Evolutionary conservation across 148 eudicot species (phyloP).

Genomic region (Rhododendron ferrugineum): DNA sequence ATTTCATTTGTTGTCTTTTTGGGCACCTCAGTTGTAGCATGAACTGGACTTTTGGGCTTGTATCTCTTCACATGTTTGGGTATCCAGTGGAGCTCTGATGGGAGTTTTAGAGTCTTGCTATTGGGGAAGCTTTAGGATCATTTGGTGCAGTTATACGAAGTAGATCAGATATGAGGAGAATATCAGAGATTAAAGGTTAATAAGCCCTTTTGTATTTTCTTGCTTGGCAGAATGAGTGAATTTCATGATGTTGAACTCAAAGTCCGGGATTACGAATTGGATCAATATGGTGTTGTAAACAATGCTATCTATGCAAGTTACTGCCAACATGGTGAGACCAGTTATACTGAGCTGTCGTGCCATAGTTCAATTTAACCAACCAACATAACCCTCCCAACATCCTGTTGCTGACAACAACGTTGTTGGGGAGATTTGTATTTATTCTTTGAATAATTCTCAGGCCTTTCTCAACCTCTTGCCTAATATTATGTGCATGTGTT

Average conservation of each 20-base stretch:
- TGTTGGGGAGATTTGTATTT: not conserved
- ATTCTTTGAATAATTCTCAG: not conserved
- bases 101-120: not conserved
- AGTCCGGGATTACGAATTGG: constrained; percentile 86
- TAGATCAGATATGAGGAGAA: not conserved
- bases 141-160: not conserved
- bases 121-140: constrained; percentile 4
- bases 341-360: not conserved
- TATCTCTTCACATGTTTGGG: not conserved
- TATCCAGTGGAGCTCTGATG: not conserved
- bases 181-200: not conserved
- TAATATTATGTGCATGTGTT: not conserved
- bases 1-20: not conserved
- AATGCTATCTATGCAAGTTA: constrained; percentile 82
- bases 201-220: constrained; percentile 1
- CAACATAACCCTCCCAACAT: not conserved
- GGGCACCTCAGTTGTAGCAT: not conserved
- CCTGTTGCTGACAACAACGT: not conserved
- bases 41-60: not conserved
- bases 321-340: constrained; percentile 72
- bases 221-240: constrained; percentile 46
- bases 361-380: not conserved
- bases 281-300: constrained; percentile 95
- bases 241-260: constrained; percentile 61
- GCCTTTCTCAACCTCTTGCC: not conserved